A percentile compares a stretch with the other conserved stretches of the same genome.
phyloP scores from a whole-genome alignment of 768 basidiomycete species.

The Trametes punicea region DNA sequence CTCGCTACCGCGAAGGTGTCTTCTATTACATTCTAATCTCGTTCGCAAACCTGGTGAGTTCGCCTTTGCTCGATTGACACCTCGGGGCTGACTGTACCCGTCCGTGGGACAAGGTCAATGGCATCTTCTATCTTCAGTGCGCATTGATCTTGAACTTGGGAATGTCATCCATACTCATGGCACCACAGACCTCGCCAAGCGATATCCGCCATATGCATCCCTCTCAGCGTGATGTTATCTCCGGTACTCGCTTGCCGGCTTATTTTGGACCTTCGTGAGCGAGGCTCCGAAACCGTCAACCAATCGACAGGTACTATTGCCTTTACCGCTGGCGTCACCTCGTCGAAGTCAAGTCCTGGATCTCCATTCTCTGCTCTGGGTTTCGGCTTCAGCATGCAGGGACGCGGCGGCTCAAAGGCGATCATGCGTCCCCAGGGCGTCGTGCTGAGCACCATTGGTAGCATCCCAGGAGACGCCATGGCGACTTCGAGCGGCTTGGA shows the following conservation, averaged over 20 bases:
- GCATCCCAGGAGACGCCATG: slow-evolving; percentile 25
- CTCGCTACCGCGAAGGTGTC: slow-evolving; percentile 47
- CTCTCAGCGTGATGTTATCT: slow-evolving; percentile 79
- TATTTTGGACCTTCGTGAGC: slow-evolving; percentile 78
- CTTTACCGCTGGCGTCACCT: slow-evolving; percentile 28
- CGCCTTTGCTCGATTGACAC: background rate
- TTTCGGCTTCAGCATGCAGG: slow-evolving; percentile 23
- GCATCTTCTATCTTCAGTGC: slow-evolving; percentile 83
- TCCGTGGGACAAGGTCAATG: slow-evolving; percentile 52
- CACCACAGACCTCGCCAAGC: slow-evolving; percentile 66
- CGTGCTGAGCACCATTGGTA: slow-evolving; percentile 30
- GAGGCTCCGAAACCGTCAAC: slow-evolving; percentile 73
- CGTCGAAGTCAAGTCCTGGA: slow-evolving; percentile 28
- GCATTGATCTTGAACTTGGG: slow-evolving; percentile 21
- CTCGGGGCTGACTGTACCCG: background rate
- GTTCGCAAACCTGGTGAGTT: slow-evolving; percentile 68
- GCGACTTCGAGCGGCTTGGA: slow-evolving; percentile 26
- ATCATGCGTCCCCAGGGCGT: slow-evolving; percentile 27
- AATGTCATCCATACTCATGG: background rate
- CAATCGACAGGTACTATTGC: slow-evolving; percentile 45
- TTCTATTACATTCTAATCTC: slow-evolving; percentile 86
- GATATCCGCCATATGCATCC: slow-evolving; percentile 82
- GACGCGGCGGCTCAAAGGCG: slow-evolving; percentile 24
- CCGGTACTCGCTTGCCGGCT: slow-evolving; percentile 78
- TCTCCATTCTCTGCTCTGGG: slow-evolving; percentile 30